phyloP scores from a whole-genome alignment of 1,284 basidiomycete species.

The Sanghuangporus sanghuang region DNA sequence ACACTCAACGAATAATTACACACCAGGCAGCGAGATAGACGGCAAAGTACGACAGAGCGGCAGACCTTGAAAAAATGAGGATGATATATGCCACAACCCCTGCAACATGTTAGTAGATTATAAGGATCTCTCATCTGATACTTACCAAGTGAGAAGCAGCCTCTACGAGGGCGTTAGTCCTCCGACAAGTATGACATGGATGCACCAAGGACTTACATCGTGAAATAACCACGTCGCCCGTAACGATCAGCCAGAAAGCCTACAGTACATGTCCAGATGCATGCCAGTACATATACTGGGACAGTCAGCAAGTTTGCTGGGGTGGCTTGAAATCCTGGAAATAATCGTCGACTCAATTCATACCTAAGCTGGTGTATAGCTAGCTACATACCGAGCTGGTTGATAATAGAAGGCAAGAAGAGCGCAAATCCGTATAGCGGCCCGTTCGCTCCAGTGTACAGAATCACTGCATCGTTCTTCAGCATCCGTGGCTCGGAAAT shows the following conservation, averaged over 20 bases:
- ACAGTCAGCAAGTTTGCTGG: constrained; percentile 68
- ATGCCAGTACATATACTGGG: constrained; percentile 63
- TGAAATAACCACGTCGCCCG: constrained; percentile 55
- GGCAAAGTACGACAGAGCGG: constrained; percentile 63
- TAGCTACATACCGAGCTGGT: constrained; percentile 37
- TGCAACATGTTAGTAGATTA: constrained; percentile 26
- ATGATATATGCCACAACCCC: constrained; percentile 59
- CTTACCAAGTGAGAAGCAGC: constrained; percentile 34
- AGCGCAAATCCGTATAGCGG: constrained; percentile 71
- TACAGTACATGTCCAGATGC: constrained; percentile 57
- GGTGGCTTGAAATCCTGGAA: constrained; percentile 58
- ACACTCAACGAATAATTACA: constrained; percentile 18
- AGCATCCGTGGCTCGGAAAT: neutral
- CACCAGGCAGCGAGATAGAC: constrained; percentile 63
- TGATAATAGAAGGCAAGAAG: constrained; percentile 71
- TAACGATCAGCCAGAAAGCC: constrained; percentile 59
- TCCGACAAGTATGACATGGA: neutral
- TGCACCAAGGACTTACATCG: constrained; percentile 41
- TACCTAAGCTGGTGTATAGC: neutral
- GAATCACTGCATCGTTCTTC: constrained; percentile 37
- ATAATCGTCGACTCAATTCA: neutral
- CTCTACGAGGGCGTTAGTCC: constrained; percentile 18
- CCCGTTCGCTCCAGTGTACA: constrained; percentile 54
- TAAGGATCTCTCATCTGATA: constrained; percentile 41
- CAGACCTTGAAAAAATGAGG: constrained; percentile 56